A percentile compares a stretch with the other conserved stretches of the same genome.
phyloP scores from a whole-genome alignment of 176 grass and related monocot species.

The Ensete glaucum region DNA sequence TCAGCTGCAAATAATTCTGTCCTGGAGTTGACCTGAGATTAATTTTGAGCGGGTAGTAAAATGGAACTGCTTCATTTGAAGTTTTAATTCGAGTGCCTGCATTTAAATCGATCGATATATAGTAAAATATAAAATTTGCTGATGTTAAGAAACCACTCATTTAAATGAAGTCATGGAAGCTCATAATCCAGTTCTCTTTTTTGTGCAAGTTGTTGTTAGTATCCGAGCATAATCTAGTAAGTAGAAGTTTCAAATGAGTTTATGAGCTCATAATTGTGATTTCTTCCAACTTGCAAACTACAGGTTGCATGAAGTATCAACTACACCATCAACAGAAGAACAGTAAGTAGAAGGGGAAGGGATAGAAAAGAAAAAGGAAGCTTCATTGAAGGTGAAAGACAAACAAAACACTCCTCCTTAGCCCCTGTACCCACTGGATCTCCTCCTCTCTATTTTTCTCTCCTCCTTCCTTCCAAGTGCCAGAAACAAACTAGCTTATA shows the following conservation, averaged over 20 bases:
- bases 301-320: neutral
- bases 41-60: too few relatives aligned
- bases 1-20: too few relatives aligned
- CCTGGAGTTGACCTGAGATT: too few relatives aligned
- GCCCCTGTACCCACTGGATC: slow-evolving; percentile 20
- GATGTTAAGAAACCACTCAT: too few relatives aligned
- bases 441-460: slow-evolving; percentile 22
- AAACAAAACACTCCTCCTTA: slow-evolving; percentile 22
- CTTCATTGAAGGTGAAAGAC: slow-evolving; percentile 4
- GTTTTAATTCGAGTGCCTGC: too few relatives aligned
- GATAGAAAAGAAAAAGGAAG: slow-evolving; percentile 8
- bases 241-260: neutral
- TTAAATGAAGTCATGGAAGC: too few relatives aligned
- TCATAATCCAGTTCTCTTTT: too few relatives aligned
- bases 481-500: neutral
- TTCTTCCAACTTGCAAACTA: slow-evolving; percentile 5
- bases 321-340: slow-evolving; percentile 9
- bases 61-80: too few relatives aligned
- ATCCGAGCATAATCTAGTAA: neutral
- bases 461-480: slow-evolving; percentile 14
- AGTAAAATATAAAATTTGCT: too few relatives aligned
- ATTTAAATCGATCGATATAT: too few relatives aligned
- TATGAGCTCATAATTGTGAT: slow-evolving; percentile 3
- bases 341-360: neutral
- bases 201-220: too few relatives aligned